A percentile compares a stretch with the other conserved stretches of the same genome.
These are phyloP conservation scores for Allomyces arbusculus DNA, from an alignment of 192 early-diverging fungal genomes.

Conservation along the genomic window DNA sequence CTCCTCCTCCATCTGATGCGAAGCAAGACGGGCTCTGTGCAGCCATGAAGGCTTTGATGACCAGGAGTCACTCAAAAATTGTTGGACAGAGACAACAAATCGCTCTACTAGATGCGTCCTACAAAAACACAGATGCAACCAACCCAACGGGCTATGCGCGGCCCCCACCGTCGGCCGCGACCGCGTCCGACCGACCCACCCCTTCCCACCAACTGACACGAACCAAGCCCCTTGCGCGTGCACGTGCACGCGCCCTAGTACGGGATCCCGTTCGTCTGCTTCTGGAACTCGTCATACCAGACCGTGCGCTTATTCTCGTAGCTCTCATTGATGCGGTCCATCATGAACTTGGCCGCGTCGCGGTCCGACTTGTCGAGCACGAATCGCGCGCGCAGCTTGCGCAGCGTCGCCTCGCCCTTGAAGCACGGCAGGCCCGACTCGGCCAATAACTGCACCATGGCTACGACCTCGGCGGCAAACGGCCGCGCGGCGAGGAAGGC, in stretches of 20 bases:
- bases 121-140: no score
- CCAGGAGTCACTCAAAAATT: no score
- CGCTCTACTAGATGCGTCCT: no score
- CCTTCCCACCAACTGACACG: no score
- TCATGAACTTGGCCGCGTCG: slow-evolving; percentile 89
- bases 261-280: slow-evolving; percentile 54
- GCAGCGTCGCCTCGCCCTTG: slow-evolving; percentile 73
- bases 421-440: slow-evolving; percentile 95
- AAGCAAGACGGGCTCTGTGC: no score
- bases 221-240: no score
- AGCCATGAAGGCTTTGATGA: no score
- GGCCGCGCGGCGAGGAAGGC: slow-evolving; percentile 78
- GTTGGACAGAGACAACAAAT: no score
- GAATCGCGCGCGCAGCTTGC: slow-evolving; percentile 67
- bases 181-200: no score
- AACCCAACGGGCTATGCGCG: no score
- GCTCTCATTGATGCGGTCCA: slow-evolving; percentile 63
- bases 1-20: no score
- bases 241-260: slow-evolving; percentile 8
- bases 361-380: slow-evolving; percentile 73
- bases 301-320: slow-evolving; percentile 84
- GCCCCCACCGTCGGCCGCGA: no score
- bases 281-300: slow-evolving; percentile 62
- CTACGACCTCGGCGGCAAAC: slow-evolving; percentile 76
- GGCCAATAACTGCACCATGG: slow-evolving; percentile 77